These are phyloP conservation scores for Pilaira anomala DNA, from an alignment of 192 early-diverging fungal genomes.

Conservation along the genomic window DNA sequence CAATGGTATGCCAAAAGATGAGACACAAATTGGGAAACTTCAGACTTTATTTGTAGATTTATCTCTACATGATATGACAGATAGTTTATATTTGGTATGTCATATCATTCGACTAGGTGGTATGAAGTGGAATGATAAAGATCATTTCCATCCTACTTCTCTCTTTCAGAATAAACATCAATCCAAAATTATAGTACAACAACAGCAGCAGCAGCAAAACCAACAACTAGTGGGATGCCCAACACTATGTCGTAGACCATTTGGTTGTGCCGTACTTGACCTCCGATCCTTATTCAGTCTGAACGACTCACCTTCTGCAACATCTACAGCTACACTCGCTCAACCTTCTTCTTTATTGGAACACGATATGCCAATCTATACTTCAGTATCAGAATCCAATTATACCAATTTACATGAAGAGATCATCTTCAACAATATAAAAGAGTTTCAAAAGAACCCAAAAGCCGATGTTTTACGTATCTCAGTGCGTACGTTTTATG, in stretches of 20 bases:
- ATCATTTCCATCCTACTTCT: constrained; percentile 14
- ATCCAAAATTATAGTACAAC: background rate
- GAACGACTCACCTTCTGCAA: constrained; percentile 15
- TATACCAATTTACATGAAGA: constrained; percentile 54
- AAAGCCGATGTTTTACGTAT: constrained; percentile 47
- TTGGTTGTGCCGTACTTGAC: constrained; percentile 60
- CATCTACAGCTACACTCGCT: constrained; percentile 4
- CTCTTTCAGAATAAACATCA: constrained; percentile 4
- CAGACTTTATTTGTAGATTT: constrained; percentile 61
- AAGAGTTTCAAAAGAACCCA: constrained; percentile 43
- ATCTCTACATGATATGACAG: constrained; percentile 45
- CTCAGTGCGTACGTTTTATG: constrained; percentile 44
- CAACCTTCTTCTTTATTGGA: constrained; percentile 18
- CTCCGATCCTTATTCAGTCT: constrained; percentile 27
- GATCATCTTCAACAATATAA: constrained; percentile 45
- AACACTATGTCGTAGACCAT: constrained; percentile 49
- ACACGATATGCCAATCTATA: constrained; percentile 53
- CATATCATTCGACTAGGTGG: constrained; percentile 57
- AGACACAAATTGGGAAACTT: constrained; percentile 41
- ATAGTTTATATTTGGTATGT: constrained; percentile 57
- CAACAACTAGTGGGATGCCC: too few relatives aligned
- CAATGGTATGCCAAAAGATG: constrained; percentile 50
- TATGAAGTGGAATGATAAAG: constrained; percentile 54
- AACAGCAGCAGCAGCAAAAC: too few relatives aligned
- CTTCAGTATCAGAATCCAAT: constrained; percentile 43